Conservation (phyloP, 257 asterid genomes). For the Lycium ferocissimum region DNA sequence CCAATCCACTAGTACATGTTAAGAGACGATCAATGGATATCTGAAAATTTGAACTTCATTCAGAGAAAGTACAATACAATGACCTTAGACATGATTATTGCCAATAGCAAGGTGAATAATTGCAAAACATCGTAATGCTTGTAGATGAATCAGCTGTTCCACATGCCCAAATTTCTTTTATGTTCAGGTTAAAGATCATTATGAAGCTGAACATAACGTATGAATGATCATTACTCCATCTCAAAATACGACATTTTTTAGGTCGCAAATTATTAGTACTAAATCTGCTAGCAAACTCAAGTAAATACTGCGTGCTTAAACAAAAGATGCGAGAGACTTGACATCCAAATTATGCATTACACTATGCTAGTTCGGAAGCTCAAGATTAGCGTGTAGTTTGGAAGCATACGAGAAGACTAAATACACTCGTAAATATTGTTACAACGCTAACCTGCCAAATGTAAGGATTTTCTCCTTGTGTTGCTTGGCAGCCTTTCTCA, state of each 20-base stretch:
- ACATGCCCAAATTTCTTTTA: background rate
- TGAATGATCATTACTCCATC: background rate
- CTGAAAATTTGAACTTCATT: background rate
- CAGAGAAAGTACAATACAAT: background rate
- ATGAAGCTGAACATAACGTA: background rate
- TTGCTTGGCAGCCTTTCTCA: conserved; percentile 96
- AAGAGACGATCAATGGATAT: background rate
- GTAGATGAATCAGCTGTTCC: background rate
- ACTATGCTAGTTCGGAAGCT: background rate
- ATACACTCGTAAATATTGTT: background rate
- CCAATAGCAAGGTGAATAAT: background rate
- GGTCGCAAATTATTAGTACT: background rate
- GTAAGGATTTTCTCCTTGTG: conserved; percentile 96
- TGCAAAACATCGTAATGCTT: background rate
- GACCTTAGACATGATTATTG: background rate
- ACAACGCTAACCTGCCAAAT: conserved; percentile 87
- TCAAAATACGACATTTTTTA: background rate
- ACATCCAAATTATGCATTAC: background rate
- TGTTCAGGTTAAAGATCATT: background rate
- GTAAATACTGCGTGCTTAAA: background rate
- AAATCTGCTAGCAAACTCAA: background rate
- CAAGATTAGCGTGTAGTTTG: background rate
- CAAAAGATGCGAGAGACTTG: background rate
- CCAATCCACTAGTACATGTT: background rate
- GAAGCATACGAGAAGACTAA: background rate